These are phyloP conservation scores for Venustampulla echinocandica DNA, from an alignment of 495 filamentous ascomycete genomes.

Conservation along the genomic window DNA sequence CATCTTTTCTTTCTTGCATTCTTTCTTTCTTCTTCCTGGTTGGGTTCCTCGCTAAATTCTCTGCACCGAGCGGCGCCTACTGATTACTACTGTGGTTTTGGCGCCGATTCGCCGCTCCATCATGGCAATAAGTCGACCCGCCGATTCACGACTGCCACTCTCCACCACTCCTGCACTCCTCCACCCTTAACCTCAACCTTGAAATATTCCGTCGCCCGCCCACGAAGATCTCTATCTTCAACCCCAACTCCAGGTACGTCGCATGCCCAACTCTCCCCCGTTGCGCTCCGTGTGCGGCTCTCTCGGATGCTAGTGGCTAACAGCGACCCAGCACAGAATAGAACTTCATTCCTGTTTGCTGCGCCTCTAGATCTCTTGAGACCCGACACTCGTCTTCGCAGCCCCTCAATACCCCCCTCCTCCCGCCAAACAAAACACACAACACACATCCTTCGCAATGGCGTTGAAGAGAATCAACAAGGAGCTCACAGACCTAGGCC, in stretches of 20 bases:
- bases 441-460: slow-evolving; percentile 52
- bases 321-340: slow-evolving; percentile 5
- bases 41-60: too few relatives aligned
- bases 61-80: neutral
- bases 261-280: neutral
- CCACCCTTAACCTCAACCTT: slow-evolving; percentile 4
- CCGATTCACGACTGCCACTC: slow-evolving; percentile 6
- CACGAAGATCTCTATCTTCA: neutral
- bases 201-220: slow-evolving; percentile 2
- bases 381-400: too few relatives aligned
- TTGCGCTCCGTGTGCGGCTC: slow-evolving; percentile 11
- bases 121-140: too few relatives aligned
- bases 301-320: slow-evolving; percentile 19
- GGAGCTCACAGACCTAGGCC: slow-evolving; percentile 97
- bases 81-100: too few relatives aligned
- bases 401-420: slow-evolving; percentile 7
- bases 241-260: slow-evolving; percentile 7
- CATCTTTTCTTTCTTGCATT: too few relatives aligned
- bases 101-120: neutral
- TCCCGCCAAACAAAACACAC: slow-evolving; percentile 10
- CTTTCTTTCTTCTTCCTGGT: too few relatives aligned
- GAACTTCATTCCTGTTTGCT: slow-evolving; percentile 16
- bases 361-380: slow-evolving; percentile 11
- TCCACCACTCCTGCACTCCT: neutral
- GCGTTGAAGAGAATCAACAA: slow-evolving; percentile 99